phyloP scores from a whole-genome alignment of 331 rosid species.

The Prunus yedoensis region DNA sequence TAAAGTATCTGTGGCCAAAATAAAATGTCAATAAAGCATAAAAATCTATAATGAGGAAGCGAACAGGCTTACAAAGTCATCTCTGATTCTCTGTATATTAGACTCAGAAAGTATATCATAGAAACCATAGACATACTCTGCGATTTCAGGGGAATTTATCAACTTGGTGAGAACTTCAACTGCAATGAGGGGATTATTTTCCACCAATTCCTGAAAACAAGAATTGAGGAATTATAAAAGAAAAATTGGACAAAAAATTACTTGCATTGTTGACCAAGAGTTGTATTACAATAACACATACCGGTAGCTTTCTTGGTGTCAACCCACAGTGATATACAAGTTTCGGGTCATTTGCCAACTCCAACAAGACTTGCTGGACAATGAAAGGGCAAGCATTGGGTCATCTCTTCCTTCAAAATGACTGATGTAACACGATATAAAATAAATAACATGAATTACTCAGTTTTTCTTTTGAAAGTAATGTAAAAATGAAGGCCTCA shows the following conservation, averaged over 20 bases:
- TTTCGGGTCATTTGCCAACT: constrained; percentile 75
- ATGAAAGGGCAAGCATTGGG: constrained; percentile 31
- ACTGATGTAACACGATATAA: constrained; percentile 18
- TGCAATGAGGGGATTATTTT: constrained; percentile 92
- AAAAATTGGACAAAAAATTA: constrained; percentile 1
- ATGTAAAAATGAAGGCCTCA: constrained; percentile 17
- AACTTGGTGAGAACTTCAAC: constrained; percentile 92
- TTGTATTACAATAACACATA: constrained; percentile 37
- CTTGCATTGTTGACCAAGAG: constrained; percentile 10
- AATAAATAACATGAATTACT: constrained; percentile 18
- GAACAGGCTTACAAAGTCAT: not conserved
- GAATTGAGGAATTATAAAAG: constrained; percentile 18
- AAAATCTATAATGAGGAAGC: not conserved
- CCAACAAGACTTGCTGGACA: constrained; percentile 77
- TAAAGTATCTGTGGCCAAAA: constrained; percentile 78
- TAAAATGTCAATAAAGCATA: constrained; percentile 11
- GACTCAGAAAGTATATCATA: constrained; percentile 13
- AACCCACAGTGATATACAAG: constrained; percentile 97
- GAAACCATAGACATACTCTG: constrained; percentile 58
- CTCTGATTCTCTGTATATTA: not conserved
- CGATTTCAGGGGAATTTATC: constrained; percentile 85
- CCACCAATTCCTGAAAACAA: constrained; percentile 83
- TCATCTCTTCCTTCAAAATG: constrained; percentile 31
- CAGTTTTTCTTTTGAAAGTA: constrained; percentile 8
- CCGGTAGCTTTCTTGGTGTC: constrained; percentile 95